Conservation (phyloP, 768 basidiomycete species). For the Termitomyces heimii region DNA sequence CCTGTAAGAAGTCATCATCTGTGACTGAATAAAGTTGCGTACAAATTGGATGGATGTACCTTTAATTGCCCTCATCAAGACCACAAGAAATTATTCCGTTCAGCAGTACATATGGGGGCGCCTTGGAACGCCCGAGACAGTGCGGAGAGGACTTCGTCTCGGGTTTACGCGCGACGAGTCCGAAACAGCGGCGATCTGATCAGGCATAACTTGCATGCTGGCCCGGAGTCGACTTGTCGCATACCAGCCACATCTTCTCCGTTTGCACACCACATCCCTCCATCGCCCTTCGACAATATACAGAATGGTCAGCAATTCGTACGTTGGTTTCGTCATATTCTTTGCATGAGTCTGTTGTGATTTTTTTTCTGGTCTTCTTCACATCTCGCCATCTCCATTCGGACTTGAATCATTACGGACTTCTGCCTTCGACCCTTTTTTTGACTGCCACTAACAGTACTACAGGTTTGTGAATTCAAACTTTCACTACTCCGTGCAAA, state of each 20-base stretch:
- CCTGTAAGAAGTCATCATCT: neutral
- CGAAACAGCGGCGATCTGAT: neutral
- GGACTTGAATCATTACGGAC: neutral
- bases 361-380: neutral
- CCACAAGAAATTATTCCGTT: constrained; percentile 42
- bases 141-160: neutral
- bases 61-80: constrained; percentile 2
- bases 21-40: neutral
- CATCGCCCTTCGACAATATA: neutral
- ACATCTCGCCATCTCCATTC: neutral
- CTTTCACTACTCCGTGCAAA: neutral
- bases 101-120: neutral
- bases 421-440: neutral
- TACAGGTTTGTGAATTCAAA: neutral
- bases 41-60: neutral
- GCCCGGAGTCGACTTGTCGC: constrained; percentile 1
- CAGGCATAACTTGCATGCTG: neutral
- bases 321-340: neutral
- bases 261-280: neutral
- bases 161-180: neutral
- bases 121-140: neutral
- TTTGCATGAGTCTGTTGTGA: neutral
- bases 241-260: neutral
- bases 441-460: neutral
- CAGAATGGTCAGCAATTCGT: neutral